Conservation (phyloP, 1,139 yeast species). For the Insectozyma bohioensis region DNA sequence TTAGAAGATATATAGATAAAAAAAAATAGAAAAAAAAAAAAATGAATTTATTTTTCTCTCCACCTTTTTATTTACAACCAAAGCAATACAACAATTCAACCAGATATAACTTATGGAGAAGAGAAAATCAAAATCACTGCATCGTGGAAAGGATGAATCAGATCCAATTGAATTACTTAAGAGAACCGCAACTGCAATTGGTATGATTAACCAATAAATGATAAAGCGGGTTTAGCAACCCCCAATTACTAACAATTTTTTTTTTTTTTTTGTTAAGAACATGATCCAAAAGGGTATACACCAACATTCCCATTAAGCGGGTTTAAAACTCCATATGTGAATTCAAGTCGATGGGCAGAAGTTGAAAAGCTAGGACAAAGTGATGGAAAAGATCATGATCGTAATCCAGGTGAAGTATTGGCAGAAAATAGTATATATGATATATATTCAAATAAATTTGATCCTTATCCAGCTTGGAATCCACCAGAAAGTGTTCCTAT, state of each 20-base stretch:
- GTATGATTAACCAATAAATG: constrained; percentile 15
- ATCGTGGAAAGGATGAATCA: constrained; percentile 11
- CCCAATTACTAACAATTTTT: constrained; percentile 2
- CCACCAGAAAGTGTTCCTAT: constrained; percentile 53
- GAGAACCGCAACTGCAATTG: constrained; percentile 18
- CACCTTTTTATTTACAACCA: constrained; percentile 7
- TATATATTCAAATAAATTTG: constrained; percentile 37
- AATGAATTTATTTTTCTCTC: neutral
- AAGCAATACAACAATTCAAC: neutral
- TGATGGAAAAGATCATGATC: constrained; percentile 21
- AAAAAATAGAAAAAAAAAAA: constrained; percentile 1
- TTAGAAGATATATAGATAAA: constrained; percentile 1
- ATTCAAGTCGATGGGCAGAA: constrained; percentile 47
- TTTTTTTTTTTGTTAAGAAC: constrained; percentile 8
- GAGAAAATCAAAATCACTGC: constrained; percentile 10
- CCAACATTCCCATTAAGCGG: constrained; percentile 46
- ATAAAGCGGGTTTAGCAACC: neutral
- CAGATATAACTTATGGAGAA: constrained; percentile 9
- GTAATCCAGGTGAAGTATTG: constrained; percentile 27
- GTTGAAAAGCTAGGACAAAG: constrained; percentile 29
- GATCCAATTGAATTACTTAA: constrained; percentile 17
- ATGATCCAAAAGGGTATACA: constrained; percentile 14
- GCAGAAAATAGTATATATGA: constrained; percentile 44
- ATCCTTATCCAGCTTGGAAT: constrained; percentile 64
- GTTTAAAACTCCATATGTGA: constrained; percentile 44